Evolutionary conservation across 352 stramenopile genomes (phyloP), one percentile per base, ranked within the genome.

Genomic region (Phytopythium aichiense): DNA sequence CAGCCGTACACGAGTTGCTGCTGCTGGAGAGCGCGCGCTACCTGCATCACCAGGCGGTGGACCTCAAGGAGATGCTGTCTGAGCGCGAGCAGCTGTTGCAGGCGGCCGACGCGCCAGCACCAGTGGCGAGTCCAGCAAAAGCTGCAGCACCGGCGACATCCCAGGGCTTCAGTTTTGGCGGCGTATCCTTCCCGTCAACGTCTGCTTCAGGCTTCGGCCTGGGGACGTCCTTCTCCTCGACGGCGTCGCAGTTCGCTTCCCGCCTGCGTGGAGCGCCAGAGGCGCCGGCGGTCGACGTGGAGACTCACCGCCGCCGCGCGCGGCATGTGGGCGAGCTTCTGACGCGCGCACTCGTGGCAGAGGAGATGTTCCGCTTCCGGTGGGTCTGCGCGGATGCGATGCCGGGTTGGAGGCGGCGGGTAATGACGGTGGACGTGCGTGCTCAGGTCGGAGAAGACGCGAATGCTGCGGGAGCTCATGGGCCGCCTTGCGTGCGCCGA

Each of bases 11-110:
- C 66, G 83, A 89, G 60, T 63, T 92, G 6, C 63, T 87, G 38
- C 60, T 92, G 31, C 73, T 90, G 46, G 83, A 89, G 61, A 76
- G 72, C 49, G 55, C 87, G 64, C 85, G 84, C 57, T 92, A 90
- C 60, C 62, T 92, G 56, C 68, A 75, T 7, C 68, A 74, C 33
- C 82, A 92, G 64, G 65, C 73, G 31, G 75, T 65, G 12, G 80
- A 74, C 45, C 74, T 92, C 61, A 87, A 84, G 61, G 80, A 89
- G n/a, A 58, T 92, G 37, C 64, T 90, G 1, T 31, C 51, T 2
- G 67, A 78, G 28, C 80, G 80, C 28, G 80, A 89, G 18, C 62
- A 73, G 0, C 66, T 73, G 0, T n/a, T 77, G 20, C 53, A 62
- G 13, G 57, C 66, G 46, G 55, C 66, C 1, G 61, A 65, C 30